Base-by-base conservation (phyloP, 768 basidiomycete genomes). In the Rhizopogon vinicolor region DNA sequence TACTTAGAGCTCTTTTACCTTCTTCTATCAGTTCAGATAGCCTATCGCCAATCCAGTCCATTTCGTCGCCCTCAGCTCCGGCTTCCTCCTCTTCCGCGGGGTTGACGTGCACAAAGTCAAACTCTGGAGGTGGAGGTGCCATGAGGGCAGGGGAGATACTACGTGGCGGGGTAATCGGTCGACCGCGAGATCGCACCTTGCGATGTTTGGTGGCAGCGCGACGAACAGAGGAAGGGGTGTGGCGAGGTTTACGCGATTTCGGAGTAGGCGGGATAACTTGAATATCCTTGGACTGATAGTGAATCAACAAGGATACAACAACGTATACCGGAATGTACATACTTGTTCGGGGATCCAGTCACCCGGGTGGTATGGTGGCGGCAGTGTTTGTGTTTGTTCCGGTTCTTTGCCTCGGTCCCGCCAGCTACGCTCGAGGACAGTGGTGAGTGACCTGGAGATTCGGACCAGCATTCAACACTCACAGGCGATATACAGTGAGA, bases 401-500 rank as follows among this genome's bases (percentile, higher is more conserved):
- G 25, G 4, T 60, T 78, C 73, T 74, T 80, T 87, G 63, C 88
- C 87, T 57, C 87, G 82, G 68, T 86, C 83, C 72, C 86, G 78
- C 91, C 91, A 91, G 68, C 90, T 91, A 58, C 9, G 6, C 13
- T 53, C 28, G 25, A 25, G 25, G 22, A 41, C 19, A 29, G 3
- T 13, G 57, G 57, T 50, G 55, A 9, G 42, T 48, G 19, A 53
- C 52, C 28, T 29, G 39, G 13, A 42, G 45, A 29, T 55, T 28
- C 37, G 19, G 18, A 46, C 46, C 3, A 29, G 41, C 37, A 12
- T 48, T 41, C 12, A 31, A 39, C 35, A 80, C 89, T 75, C 68
- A 92, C 91, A 93, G 75, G 70, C 89, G 82, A 74, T 91, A 93
- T 41, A 91, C 89, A 44, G 90, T 91, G 58, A 92, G 78, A 56